phyloP scores from a whole-genome alignment of 257 asterid genomes.

The Mitragyna speciosa region DNA sequence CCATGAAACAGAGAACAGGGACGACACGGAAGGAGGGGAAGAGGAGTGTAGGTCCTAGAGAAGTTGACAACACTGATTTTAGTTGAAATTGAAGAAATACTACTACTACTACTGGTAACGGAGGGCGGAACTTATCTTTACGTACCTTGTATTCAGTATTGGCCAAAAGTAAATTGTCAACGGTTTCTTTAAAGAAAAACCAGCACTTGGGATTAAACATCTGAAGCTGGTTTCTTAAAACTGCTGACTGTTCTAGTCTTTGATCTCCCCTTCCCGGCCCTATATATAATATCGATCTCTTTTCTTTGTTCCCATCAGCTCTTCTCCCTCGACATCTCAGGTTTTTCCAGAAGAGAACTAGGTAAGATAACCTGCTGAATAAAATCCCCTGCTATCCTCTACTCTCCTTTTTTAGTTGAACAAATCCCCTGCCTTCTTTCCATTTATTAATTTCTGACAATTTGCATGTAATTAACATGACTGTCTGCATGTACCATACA shows the following conservation, averaged over 20 bases:
- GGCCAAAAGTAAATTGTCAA: conserved; percentile 40
- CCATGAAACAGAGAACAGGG: not conserved
- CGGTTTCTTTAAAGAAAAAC: conserved; percentile 39
- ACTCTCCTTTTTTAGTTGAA: not conserved
- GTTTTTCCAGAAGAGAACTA: not conserved
- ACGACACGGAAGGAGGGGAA: not conserved
- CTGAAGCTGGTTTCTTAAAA: conserved; percentile 32
- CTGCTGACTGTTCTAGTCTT: conserved; percentile 21
- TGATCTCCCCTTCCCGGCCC: not conserved
- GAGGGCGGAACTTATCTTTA: conserved; percentile 18
- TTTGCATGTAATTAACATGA: conserved; percentile 7
- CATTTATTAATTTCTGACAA: not conserved
- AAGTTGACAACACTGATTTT: conserved; percentile 20
- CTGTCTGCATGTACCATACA: not conserved
- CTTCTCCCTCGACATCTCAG: conserved; percentile 12
- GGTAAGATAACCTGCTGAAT: not conserved
- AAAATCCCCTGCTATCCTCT: not conserved
- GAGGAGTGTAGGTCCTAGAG: conserved; percentile 18
- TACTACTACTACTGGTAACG: conserved; percentile 12
- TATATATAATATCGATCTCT: conserved; percentile 34
- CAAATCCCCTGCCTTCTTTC: not conserved
- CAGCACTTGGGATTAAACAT: conserved; percentile 16
- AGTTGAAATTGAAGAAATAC: not conserved
- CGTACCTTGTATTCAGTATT: conserved; percentile 5
- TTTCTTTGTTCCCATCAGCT: conserved; percentile 35